Evolutionary conservation across 2,329 filamentous ascomycete species (phyloP).

Genomic region (Penicillium sp.): DNA sequence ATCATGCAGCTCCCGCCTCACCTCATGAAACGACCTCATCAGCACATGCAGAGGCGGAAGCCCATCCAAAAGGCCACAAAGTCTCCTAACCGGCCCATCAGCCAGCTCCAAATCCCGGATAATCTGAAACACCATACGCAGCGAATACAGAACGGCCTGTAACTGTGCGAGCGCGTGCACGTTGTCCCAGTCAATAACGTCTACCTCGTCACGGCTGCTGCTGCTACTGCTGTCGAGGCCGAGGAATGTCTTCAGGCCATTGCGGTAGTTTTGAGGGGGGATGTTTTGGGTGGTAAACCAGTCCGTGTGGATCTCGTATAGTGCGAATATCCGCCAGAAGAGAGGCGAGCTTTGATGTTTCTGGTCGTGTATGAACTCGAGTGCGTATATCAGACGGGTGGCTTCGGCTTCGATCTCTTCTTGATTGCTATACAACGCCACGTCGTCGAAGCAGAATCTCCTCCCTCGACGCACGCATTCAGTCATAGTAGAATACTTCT

Average conservation of each 20-base stretch:
- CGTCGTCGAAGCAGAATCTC: slow-evolving; percentile 28
- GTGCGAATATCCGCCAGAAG: slow-evolving; percentile 34
- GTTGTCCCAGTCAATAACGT: slow-evolving; percentile 51
- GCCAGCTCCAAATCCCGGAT: slow-evolving; percentile 31
- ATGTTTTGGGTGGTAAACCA: not conserved
- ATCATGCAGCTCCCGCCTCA: slow-evolving; percentile 14
- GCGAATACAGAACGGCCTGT: slow-evolving; percentile 59
- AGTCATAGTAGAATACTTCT: slow-evolving; percentile 21
- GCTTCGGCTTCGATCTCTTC: slow-evolving; percentile 17
- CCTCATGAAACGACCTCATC: slow-evolving; percentile 24
- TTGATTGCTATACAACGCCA: slow-evolving; percentile 22
- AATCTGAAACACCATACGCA: slow-evolving; percentile 57
- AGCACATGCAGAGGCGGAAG: slow-evolving; percentile 29
- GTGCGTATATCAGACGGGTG: slow-evolving; percentile 18
- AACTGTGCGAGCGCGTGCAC: slow-evolving; percentile 61
- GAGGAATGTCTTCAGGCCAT: slow-evolving; percentile 27
- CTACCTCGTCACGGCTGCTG: slow-evolving; percentile 21
- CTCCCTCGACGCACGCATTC: slow-evolving; percentile 36
- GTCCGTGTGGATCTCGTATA: slow-evolving; percentile 28
- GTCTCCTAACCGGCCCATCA: slow-evolving; percentile 12
- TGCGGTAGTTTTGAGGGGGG: slow-evolving; percentile 8
- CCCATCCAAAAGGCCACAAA: slow-evolving; percentile 20
- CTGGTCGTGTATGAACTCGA: slow-evolving; percentile 19
- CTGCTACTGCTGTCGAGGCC: slow-evolving; percentile 2
- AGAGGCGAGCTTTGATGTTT: slow-evolving; percentile 9